Base-by-base conservation (phyloP, 2,329 filamentous ascomycete species). In the Huntiella bhutanensis region DNA sequence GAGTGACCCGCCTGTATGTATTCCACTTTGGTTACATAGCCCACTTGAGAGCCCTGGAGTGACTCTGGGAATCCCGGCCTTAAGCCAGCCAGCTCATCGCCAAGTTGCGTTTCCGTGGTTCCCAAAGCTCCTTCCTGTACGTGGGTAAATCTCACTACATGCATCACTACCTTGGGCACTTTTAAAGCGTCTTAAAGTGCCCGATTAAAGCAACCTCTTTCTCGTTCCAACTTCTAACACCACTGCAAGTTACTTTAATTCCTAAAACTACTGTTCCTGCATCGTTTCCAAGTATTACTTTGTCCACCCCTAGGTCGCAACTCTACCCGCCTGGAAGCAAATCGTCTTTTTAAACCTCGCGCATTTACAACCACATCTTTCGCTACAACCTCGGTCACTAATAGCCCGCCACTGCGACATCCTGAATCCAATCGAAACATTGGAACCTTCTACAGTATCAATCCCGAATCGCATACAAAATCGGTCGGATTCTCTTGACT, bases 61-160 rank as follows among this genome's bases (percentile, higher is more conserved):
- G 22, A 28, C 22, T 28, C 22, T 28, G 22, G 22, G 22, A 28
- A 28, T 28, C 22, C 22, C 22, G 22, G 22, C 22, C 22, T 10
- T 28, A 28, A 28, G 7, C 22, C 22, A 28, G 22, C 22, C 35
- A 33, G 28, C n/a, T 45, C 35, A 39, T 45, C 43, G 43, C 28
- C 43, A 17, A 28, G 36, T 39, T 39, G 13, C 19, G 35, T 40
- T 35, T 45, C 35, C 13, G 15, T 40, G 43, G 36, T 40, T 40
- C 43, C 43, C 36, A 16, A 45, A 45, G 43, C 43, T 45, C 36
- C 36, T 45, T 45, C 43, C 15, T 34, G 32, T 43, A 17, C 41
- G 34, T 43, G 41, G 41, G 33, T 10, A 28, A 28, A 43, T 43
- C 41, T 32, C 32, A 43, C 41, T 43, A 33, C 41, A 43, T 43